phyloP scores from a whole-genome alignment of 2,329 filamentous ascomycete genomes.

The Akanthomyces uredinophilus region DNA sequence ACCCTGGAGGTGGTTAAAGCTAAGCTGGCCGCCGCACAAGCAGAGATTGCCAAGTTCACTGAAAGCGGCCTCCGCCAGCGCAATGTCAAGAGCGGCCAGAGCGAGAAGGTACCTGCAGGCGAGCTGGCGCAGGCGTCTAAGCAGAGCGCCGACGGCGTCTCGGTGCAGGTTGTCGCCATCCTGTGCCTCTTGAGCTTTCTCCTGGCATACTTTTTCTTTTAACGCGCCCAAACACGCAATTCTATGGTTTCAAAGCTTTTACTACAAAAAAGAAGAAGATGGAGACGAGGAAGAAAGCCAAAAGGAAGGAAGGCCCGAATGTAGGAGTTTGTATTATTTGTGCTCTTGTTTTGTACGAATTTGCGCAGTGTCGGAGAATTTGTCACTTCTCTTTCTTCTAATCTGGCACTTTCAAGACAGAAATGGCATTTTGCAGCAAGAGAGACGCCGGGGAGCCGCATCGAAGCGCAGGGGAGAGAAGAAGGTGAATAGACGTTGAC shows the following conservation, averaged over 20 bases:
- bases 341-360: background rate
- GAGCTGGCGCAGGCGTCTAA: conserved; percentile 51
- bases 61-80: conserved; percentile 74
- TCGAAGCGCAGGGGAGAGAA: background rate
- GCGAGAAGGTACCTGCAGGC: conserved; percentile 45
- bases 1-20: conserved; percentile 59
- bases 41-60: conserved; percentile 64
- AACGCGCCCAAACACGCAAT: conserved; percentile 28
- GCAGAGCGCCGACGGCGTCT: conserved; percentile 67
- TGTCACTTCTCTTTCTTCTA: background rate
- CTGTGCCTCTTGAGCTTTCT: conserved; percentile 88
- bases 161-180: conserved; percentile 76
- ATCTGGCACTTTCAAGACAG: no score
- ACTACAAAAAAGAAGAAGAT: background rate
- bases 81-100: conserved; percentile 53
- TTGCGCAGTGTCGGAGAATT: conserved; percentile 6
- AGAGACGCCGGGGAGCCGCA: background rate
- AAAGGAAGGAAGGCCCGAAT: background rate
- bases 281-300: background rate
- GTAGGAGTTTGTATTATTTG: conserved; percentile 2
- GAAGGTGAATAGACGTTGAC: no score
- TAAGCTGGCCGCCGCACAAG: conserved; percentile 71
- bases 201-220: conserved; percentile 95
- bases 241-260: background rate
- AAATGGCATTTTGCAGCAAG: background rate